phyloP scores from a whole-genome alignment of 2,329 filamentous ascomycete species.

The Domatiomyces catenatus region DNA sequence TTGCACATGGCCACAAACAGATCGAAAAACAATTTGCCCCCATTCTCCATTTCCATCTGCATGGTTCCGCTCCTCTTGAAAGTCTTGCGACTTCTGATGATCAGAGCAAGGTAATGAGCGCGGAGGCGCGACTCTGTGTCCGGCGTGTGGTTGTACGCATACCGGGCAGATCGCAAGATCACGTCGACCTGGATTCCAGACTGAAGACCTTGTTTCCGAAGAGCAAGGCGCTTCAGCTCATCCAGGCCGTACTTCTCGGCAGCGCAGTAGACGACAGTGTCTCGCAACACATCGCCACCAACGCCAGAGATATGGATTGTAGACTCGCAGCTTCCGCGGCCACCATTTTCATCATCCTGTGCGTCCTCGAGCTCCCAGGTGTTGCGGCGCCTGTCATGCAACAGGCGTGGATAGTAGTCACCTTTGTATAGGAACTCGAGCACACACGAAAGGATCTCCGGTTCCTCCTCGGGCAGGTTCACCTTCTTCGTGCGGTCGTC shows the following conservation, averaged over 20 bases:
- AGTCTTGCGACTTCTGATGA: slow-evolving; percentile 71
- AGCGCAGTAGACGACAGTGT: slow-evolving; percentile 81
- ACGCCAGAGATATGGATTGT: slow-evolving; percentile 53
- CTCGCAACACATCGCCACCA: slow-evolving; percentile 60
- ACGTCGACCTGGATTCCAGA: slow-evolving; percentile 71
- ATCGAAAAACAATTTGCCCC: slow-evolving; percentile 81
- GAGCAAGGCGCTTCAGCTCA: slow-evolving; percentile 67
- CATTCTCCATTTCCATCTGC: slow-evolving; percentile 86
- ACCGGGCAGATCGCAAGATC: slow-evolving; percentile 74
- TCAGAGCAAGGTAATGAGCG: slow-evolving; percentile 81
- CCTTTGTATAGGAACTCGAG: slow-evolving; percentile 90
- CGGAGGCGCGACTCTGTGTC: slow-evolving; percentile 81
- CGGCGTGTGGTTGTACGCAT: slow-evolving; percentile 75
- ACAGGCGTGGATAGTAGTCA: slow-evolving; percentile 72
- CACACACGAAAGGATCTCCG: slow-evolving; percentile 78
- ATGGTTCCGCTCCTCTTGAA: slow-evolving; percentile 92
- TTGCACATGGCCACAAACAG: slow-evolving; percentile 87
- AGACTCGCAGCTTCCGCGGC: slow-evolving; percentile 51
- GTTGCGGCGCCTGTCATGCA: slow-evolving; percentile 66
- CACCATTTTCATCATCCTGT: slow-evolving; percentile 36
- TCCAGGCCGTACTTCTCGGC: slow-evolving; percentile 72
- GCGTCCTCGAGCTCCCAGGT: slow-evolving; percentile 66
- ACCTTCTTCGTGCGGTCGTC: slow-evolving; percentile 52
- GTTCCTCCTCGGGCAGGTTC: slow-evolving; percentile 67
- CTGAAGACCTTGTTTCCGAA: slow-evolving; percentile 80